A percentile compares a stretch with the other conserved stretches of the same genome.
Evolutionary conservation across 257 asterid genomes (phyloP).

Genomic region (Agastache rugosa): DNA sequence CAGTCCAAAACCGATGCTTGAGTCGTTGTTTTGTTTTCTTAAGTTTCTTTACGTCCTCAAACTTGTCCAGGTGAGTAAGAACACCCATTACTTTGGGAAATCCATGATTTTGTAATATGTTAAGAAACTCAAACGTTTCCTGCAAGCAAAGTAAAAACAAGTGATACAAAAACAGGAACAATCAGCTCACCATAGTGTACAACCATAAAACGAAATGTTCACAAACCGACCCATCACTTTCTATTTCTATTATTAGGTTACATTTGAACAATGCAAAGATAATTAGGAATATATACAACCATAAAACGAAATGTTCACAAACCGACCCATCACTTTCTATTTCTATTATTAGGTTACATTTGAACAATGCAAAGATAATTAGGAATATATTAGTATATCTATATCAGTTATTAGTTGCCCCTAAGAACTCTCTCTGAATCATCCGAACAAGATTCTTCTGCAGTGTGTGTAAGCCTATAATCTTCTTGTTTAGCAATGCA

Average conservation of each 20-base stretch:
- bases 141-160: conserved; percentile 43
- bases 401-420: conserved; percentile 7
- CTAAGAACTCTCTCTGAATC: background rate
- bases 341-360: background rate
- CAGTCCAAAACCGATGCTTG: conserved; percentile 99
- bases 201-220: background rate
- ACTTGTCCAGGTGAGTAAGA: conserved; percentile 95
- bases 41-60: conserved; percentile 95
- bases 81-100: conserved; percentile 99
- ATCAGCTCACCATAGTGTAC: background rate
- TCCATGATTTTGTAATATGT: conserved; percentile 96
- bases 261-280: no score
- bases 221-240: background rate
- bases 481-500: no score
- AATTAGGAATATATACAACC: no score
- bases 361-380: background rate
- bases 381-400: background rate
- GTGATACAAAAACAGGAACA: background rate
- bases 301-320: background rate
- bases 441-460: background rate
- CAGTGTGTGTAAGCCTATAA: background rate
- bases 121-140: conserved; percentile 98
- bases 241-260: background rate
- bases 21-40: conserved; percentile 90
- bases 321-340: background rate